These are phyloP conservation scores for Hypoxylon sp. DNA, from an alignment of 2,329 filamentous ascomycete species.

Conservation along the genomic window DNA sequence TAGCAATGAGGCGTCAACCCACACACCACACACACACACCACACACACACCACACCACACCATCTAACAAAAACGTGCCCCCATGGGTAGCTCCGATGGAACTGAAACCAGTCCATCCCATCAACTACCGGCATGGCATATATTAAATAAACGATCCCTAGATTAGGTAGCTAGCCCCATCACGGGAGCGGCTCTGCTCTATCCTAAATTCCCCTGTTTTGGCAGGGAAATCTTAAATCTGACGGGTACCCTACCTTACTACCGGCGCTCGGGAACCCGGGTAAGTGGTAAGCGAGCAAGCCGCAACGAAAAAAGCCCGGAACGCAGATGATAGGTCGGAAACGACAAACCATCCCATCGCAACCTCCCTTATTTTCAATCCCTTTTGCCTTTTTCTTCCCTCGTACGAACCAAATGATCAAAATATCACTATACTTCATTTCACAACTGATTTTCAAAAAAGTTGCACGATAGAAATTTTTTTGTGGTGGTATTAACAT, in stretches of 20 bases:
- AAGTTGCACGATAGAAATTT: background rate
- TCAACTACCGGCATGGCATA: constrained; percentile 25
- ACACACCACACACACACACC: background rate
- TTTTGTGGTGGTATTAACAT: constrained; percentile 13
- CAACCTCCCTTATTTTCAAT: background rate
- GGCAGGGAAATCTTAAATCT: no score
- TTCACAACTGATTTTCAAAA: background rate
- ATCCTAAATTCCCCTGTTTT: background rate
- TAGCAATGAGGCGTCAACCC: constrained; percentile 5
- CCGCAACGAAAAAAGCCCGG: constrained; percentile 42
- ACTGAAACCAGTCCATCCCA: constrained; percentile 1
- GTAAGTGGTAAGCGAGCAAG: constrained; percentile 32
- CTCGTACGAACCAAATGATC: background rate
- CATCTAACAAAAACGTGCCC: constrained; percentile 3
- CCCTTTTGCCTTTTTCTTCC: constrained; percentile 1
- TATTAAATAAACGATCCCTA: background rate
- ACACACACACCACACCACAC: background rate
- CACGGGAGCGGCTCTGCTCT: background rate
- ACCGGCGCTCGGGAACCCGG: constrained; percentile 30
- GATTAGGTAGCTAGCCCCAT: background rate
- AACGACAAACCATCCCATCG: constrained; percentile 14
- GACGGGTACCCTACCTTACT: no score
- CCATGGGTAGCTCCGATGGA: constrained; percentile 2
- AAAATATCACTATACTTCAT: background rate
- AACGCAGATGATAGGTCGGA: constrained; percentile 17